Conservation (phyloP, 2,329 filamentous ascomycete genomes). For the Fusarium tjaetaba region DNA sequence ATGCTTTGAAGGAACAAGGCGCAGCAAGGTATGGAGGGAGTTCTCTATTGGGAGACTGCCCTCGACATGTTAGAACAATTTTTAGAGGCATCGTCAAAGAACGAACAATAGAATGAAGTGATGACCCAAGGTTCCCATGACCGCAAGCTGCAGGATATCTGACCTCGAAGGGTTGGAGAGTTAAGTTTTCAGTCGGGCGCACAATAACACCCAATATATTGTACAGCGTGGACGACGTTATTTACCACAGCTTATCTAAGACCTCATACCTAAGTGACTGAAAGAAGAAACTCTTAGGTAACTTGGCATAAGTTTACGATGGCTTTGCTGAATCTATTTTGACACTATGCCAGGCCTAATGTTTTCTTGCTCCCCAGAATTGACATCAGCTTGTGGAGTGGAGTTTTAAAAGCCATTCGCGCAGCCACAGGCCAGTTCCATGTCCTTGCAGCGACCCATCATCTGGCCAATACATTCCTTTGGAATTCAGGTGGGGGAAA, state of each 20-base stretch:
- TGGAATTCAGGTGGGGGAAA: conserved; percentile 29
- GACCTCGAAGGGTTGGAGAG: background rate
- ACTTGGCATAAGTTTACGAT: background rate
- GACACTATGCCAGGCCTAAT: background rate
- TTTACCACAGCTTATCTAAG: conserved; percentile 5
- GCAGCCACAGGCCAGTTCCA: conserved; percentile 18
- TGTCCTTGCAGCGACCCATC: conserved; percentile 26
- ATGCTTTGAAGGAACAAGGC: conserved; percentile 29
- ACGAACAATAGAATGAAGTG: conserved; percentile 37
- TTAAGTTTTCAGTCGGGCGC: background rate
- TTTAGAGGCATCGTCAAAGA: conserved; percentile 34
- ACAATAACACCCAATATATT: background rate
- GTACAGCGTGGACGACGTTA: conserved; percentile 6
- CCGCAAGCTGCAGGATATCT: background rate
- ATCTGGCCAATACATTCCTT: conserved; percentile 18
- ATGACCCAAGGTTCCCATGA: conserved; percentile 19
- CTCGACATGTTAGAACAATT: conserved; percentile 36
- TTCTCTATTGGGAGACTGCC: conserved; percentile 5
- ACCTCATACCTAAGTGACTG: background rate
- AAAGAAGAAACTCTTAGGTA: background rate
- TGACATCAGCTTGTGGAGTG: background rate
- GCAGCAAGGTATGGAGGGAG: conserved; percentile 32
- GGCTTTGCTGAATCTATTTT: background rate
- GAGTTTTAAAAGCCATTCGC: background rate
- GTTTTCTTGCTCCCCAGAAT: background rate